These are phyloP conservation scores for Paxillus involutus DNA, from an alignment of 768 basidiomycete species.

Conservation along the genomic window DNA sequence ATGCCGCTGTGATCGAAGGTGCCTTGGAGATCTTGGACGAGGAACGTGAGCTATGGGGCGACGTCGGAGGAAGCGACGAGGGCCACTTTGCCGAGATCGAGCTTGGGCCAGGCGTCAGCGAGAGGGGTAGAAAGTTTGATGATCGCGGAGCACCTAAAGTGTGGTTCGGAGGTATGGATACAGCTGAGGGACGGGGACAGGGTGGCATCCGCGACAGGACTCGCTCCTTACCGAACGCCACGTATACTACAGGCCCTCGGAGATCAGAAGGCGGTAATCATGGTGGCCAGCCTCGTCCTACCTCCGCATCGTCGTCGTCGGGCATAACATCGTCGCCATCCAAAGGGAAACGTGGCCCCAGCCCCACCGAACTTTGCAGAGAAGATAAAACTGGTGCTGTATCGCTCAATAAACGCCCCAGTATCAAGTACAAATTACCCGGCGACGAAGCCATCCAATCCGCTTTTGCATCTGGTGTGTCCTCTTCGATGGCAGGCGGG, in stretches of 20 bases:
- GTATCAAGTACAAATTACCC: slow-evolving; percentile 48
- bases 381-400: slow-evolving; percentile 59
- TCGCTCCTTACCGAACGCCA: slow-evolving; percentile 6
- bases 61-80: slow-evolving; percentile 22
- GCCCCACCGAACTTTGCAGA: slow-evolving; percentile 67
- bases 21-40: slow-evolving; percentile 76
- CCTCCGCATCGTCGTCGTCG: slow-evolving; percentile 14
- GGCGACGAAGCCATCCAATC: slow-evolving; percentile 9
- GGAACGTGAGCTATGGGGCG: slow-evolving; percentile 45
- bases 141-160: slow-evolving; percentile 11
- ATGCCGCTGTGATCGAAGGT: slow-evolving; percentile 82
- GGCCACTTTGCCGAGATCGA: slow-evolving; percentile 12
- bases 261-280: slow-evolving; percentile 5
- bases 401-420: slow-evolving; percentile 64
- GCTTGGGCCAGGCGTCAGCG: slow-evolving; percentile 3
- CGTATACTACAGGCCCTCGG: slow-evolving; percentile 1
- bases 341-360: slow-evolving; percentile 64
- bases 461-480: slow-evolving; percentile 11
- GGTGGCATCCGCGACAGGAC: slow-evolving; percentile 1
- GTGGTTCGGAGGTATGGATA: slow-evolving; percentile 3
- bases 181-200: background rate
- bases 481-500: slow-evolving; percentile 9
- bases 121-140: slow-evolving; percentile 17
- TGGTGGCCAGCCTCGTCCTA: slow-evolving; percentile 6
- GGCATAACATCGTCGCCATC: slow-evolving; percentile 30